phyloP scores from a whole-genome alignment of 2,329 filamentous ascomycete genomes.

The Aspergillus arachidicola region DNA sequence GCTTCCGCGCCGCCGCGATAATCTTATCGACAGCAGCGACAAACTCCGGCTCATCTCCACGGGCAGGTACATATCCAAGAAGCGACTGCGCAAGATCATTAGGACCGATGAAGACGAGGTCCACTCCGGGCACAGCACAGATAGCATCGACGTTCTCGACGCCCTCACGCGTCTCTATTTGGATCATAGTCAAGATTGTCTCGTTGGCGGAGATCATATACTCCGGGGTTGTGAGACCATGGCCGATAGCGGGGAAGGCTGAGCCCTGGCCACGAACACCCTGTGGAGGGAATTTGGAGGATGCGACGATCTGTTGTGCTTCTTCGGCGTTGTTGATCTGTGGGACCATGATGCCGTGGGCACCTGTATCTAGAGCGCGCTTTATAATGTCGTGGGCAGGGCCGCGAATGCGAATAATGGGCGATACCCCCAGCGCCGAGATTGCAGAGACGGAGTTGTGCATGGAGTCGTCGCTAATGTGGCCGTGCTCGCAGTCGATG shows the following conservation, averaged over 20 bases:
- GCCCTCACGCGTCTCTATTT: conserved; percentile 43
- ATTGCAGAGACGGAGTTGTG: conserved; percentile 31
- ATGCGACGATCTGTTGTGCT: conserved; percentile 25
- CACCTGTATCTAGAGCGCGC: conserved; percentile 28
- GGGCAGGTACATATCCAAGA: conserved; percentile 62
- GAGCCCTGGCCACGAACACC: conserved; percentile 34
- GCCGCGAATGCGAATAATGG: conserved; percentile 25
- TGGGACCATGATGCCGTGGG: conserved; percentile 54
- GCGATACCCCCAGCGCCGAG: conserved; percentile 27
- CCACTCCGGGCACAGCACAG: conserved; percentile 40
- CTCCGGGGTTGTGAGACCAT: conserved; percentile 36
- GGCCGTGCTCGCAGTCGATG: conserved; percentile 34
- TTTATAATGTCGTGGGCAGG: conserved; percentile 28
- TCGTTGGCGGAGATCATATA: conserved; percentile 41
- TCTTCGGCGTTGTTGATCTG: conserved; percentile 55
- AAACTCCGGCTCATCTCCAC: conserved; percentile 58
- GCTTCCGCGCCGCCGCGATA: conserved; percentile 58
- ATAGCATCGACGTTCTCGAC: conserved; percentile 47
- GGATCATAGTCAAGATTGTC: conserved; percentile 37
- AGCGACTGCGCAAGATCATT: conserved; percentile 49
- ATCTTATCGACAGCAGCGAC: conserved; percentile 62
- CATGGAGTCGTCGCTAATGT: conserved; percentile 33
- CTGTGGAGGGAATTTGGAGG: conserved; percentile 38
- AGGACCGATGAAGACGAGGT: conserved; percentile 39
- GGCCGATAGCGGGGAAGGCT: conserved; percentile 29